These are phyloP conservation scores for Fusarium phyllophilum DNA, from an alignment of 2,329 filamentous ascomycete genomes.

Conservation along the genomic window DNA sequence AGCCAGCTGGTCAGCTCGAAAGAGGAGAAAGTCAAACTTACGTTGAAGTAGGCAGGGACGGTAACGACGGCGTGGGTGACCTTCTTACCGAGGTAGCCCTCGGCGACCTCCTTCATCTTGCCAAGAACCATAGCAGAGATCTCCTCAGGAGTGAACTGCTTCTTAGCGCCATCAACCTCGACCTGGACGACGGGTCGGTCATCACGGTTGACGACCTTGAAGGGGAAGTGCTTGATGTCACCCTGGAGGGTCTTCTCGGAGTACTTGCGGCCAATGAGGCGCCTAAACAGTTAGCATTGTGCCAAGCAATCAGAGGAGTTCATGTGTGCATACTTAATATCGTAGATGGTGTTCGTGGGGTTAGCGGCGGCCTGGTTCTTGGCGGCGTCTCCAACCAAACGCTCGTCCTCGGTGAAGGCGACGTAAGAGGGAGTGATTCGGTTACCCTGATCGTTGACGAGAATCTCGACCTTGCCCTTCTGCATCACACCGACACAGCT, in stretches of 20 bases:
- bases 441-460: constrained; percentile 97
- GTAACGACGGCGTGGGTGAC: constrained; percentile 91
- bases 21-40: constrained; percentile 38
- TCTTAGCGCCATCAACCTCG: constrained; percentile 70
- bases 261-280: constrained; percentile 86
- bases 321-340: constrained; percentile 80
- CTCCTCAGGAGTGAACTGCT: constrained; percentile 83
- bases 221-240: constrained; percentile 98
- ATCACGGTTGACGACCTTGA: constrained; percentile 89
- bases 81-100: constrained; percentile 83
- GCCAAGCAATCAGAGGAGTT: not conserved
- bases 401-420: constrained; percentile 96
- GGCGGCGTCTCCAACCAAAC: constrained; percentile 95
- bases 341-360: constrained; percentile 79
- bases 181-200: constrained; percentile 89
- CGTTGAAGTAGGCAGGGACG: constrained; percentile 96
- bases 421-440: constrained; percentile 96
- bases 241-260: constrained; percentile 86
- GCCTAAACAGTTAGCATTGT: constrained; percentile 60
- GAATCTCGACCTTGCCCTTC: constrained; percentile 93
- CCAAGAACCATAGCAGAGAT: constrained; percentile 82
- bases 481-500: constrained; percentile 96
- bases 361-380: constrained; percentile 94
- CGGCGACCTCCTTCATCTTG: constrained; percentile 87
- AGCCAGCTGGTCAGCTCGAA: constrained; percentile 12